Evolutionary conservation across 371 early-diverging fungal species (phyloP).

Genomic region (Mortierella sp.): DNA sequence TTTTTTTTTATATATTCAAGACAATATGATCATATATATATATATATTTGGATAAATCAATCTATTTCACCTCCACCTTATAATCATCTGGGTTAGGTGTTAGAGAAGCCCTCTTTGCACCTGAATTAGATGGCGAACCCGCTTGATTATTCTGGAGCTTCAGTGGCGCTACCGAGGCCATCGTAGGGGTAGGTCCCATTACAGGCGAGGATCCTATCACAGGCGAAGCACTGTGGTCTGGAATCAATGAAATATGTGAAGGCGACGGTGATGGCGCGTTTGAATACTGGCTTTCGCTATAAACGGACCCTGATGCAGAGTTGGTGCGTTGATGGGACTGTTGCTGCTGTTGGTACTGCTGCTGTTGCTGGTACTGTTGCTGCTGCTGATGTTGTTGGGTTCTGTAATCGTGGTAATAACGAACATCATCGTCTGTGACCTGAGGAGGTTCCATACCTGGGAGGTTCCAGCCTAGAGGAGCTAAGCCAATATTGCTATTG

Average conservation of each 20-base stretch:
- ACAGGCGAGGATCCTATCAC: conserved; percentile 2
- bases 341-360: conserved; percentile 18
- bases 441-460: conserved; percentile 49
- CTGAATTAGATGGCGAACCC: background rate
- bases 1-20: no score
- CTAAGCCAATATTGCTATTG: conserved; percentile 31
- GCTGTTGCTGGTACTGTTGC: conserved; percentile 15
- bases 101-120: background rate
- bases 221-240: conserved; percentile 23
- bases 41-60: background rate
- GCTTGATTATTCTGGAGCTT: conserved; percentile 11
- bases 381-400: conserved; percentile 20
- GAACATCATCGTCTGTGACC: conserved; percentile 30
- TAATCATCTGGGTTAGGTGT: conserved; percentile 44
- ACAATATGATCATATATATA: background rate
- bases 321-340: conserved; percentile 20
- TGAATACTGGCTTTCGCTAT: conserved; percentile 23
- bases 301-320: conserved; percentile 29
- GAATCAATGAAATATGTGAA: conserved; percentile 42
- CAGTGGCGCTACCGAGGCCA: conserved; percentile 28
- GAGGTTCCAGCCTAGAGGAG: conserved; percentile 51
- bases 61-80: conserved; percentile 52
- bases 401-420: conserved; percentile 13
- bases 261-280: conserved; percentile 40
- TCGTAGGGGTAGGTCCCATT: conserved; percentile 20